These are phyloP conservation scores for Mollisiaceae sp. DNA, from an alignment of 2,329 filamentous ascomycete genomes.

Conservation along the genomic window DNA sequence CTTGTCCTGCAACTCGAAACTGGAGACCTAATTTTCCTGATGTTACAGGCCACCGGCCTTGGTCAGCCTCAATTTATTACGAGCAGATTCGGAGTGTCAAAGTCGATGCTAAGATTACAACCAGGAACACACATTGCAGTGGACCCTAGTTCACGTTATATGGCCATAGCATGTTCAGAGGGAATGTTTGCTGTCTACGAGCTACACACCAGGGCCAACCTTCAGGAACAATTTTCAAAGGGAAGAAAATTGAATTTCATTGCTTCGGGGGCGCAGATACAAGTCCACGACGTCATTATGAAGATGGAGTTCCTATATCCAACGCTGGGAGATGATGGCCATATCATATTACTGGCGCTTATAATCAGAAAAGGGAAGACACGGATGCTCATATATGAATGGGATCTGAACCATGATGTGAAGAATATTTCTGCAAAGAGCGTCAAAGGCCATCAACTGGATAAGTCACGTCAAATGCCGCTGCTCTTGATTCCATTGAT, in stretches of 20 bases:
- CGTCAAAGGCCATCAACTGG: slow-evolving; percentile 56
- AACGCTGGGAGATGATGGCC: slow-evolving; percentile 65
- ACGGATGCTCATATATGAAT: slow-evolving; percentile 63
- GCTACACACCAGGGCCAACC: slow-evolving; percentile 60
- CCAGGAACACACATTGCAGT: slow-evolving; percentile 72
- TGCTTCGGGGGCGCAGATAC: slow-evolving; percentile 42
- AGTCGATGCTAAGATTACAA: slow-evolving; percentile 56
- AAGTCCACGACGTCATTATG: slow-evolving; percentile 74
- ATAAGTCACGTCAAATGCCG: slow-evolving; percentile 62
- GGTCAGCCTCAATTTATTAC: slow-evolving; percentile 48
- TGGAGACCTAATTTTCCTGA: slow-evolving; percentile 78
- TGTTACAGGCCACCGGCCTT: slow-evolving; percentile 58
- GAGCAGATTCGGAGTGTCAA: slow-evolving; percentile 60
- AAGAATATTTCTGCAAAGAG: slow-evolving; percentile 51
- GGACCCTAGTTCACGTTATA: slow-evolving; percentile 73
- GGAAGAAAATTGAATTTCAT: slow-evolving; percentile 63
- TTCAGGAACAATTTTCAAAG: slow-evolving; percentile 55
- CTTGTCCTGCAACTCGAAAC: slow-evolving; percentile 77
- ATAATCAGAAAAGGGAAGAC: slow-evolving; percentile 55
- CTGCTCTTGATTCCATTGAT: slow-evolving; percentile 74
- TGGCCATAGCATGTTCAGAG: slow-evolving; percentile 74
- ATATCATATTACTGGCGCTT: slow-evolving; percentile 78
- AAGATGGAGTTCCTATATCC: slow-evolving; percentile 88
- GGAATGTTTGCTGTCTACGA: slow-evolving; percentile 74
- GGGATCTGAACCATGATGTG: slow-evolving; percentile 59